Conservation (phyloP, 1,139 yeast species). For the Nakaseomyces glabratus region DNA sequence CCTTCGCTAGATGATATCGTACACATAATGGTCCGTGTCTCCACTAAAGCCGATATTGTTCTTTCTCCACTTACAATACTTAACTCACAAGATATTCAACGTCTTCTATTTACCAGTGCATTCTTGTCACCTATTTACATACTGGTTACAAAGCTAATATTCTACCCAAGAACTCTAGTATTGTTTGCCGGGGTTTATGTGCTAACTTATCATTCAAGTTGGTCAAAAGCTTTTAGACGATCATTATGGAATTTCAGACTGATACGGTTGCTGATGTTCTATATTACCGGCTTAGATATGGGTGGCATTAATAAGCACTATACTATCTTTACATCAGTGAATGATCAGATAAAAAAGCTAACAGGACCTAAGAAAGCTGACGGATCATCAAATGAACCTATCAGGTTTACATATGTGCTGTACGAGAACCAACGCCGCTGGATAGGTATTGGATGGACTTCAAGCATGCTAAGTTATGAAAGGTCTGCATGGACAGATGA, state of each 20-base stretch:
- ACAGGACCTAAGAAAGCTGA: constrained; percentile 8
- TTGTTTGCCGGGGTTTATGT: constrained; percentile 52
- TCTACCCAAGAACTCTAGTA: constrained; percentile 63
- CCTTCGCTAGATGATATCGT: constrained; percentile 88
- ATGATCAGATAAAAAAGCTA: constrained; percentile 22
- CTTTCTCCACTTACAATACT: constrained; percentile 69
- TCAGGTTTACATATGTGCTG: constrained; percentile 82
- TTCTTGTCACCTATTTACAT: constrained; percentile 80
- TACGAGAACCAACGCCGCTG: constrained; percentile 95
- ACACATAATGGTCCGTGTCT: constrained; percentile 64
- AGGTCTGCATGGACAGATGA: constrained; percentile 97
- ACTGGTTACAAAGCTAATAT: constrained; percentile 54
- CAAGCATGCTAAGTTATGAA: constrained; percentile 82
- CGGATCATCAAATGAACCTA: constrained; percentile 42
- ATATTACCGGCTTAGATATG: constrained; percentile 81
- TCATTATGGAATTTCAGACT: constrained; percentile 74
- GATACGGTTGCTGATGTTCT: constrained; percentile 64
- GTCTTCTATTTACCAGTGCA: constrained; percentile 74
- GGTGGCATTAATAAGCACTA: constrained; percentile 39
- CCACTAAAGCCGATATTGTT: constrained; percentile 66
- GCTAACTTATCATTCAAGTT: constrained; percentile 76
- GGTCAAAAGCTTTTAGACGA: constrained; percentile 68
- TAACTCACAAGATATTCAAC: constrained; percentile 67
- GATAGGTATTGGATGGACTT: constrained; percentile 98
- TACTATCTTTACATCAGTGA: constrained; percentile 27